Evolutionary conservation across 2,329 filamentous ascomycete genomes (phyloP).

Genomic region (Tolypocladium album): DNA sequence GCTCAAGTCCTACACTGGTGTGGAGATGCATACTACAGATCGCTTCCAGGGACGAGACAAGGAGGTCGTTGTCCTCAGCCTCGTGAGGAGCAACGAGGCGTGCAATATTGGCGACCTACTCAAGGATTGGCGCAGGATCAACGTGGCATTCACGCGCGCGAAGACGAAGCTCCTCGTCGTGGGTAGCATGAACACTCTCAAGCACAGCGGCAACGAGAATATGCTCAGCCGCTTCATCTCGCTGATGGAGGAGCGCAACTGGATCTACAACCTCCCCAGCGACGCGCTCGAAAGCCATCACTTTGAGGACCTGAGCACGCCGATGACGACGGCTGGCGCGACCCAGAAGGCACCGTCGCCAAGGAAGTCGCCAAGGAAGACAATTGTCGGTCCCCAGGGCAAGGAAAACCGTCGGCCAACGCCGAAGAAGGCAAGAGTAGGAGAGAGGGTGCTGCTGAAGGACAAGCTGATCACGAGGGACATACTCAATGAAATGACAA

Average conservation of each 20-base stretch:
- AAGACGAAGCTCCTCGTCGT: slow-evolving; percentile 86
- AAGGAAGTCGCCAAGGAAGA: slow-evolving; percentile 14
- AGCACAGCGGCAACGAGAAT: slow-evolving; percentile 58
- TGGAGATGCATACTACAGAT: slow-evolving; percentile 96
- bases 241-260: slow-evolving; percentile 67
- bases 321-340: slow-evolving; percentile 25
- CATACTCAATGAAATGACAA: slow-evolving; percentile 62
- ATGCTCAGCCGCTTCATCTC: slow-evolving; percentile 67
- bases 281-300: slow-evolving; percentile 56
- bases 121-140: slow-evolving; percentile 85
- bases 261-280: slow-evolving; percentile 64
- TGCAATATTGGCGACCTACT: slow-evolving; percentile 82
- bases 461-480: slow-evolving; percentile 61
- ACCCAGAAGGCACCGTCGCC: slow-evolving; percentile 17
- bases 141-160: slow-evolving; percentile 89
- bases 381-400: slow-evolving; percentile 10
- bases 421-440: slow-evolving; percentile 47
- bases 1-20: slow-evolving; percentile 47
- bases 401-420: slow-evolving; percentile 37
- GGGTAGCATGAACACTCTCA: slow-evolving; percentile 72
- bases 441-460: slow-evolving; percentile 51
- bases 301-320: slow-evolving; percentile 50
- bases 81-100: slow-evolving; percentile 78
- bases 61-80: slow-evolving; percentile 76
- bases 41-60: slow-evolving; percentile 96